These are phyloP conservation scores for Neurospora tetraspora DNA, from an alignment of 495 filamentous ascomycete species.

Conservation along the genomic window DNA sequence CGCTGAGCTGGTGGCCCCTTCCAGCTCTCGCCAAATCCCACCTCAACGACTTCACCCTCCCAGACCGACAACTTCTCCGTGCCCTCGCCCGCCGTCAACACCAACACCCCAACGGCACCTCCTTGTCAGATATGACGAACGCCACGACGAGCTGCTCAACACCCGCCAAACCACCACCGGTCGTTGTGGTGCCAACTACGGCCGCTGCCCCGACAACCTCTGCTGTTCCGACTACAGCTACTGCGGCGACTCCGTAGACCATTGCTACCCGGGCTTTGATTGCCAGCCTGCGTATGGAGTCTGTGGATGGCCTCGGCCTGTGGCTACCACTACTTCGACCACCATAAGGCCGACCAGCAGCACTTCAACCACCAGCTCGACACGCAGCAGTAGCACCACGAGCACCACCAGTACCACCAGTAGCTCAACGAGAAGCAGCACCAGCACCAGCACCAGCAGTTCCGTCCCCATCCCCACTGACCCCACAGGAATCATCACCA, in stretches of 20 bases:
- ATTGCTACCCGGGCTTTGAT: constrained; percentile 37
- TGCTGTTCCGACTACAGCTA: constrained; percentile 40
- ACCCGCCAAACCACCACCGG: constrained; percentile 7
- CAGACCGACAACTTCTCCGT: background rate
- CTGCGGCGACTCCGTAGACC: constrained; percentile 37
- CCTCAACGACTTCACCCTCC: background rate
- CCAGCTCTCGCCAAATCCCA: background rate
- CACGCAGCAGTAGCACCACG: constrained; percentile 1
- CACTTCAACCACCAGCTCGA: constrained; percentile 5
- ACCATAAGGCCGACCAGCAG: background rate
- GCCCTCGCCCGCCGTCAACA: background rate
- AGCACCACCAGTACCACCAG: background rate
- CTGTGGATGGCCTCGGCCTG: constrained; percentile 24
- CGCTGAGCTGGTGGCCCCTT: background rate
- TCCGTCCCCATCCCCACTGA: constrained; percentile 4
- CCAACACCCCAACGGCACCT: background rate
- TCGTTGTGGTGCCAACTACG: constrained; percentile 12
- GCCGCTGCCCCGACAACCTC: constrained; percentile 13
- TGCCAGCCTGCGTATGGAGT: constrained; percentile 39
- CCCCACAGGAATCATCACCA: constrained; percentile 9
- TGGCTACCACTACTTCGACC: constrained; percentile 3
- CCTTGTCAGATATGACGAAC: background rate
- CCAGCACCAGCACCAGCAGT: constrained; percentile 1
- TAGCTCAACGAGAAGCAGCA: background rate
- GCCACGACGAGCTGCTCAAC: background rate